Evolutionary conservation across 495 filamentous ascomycete species (phyloP).

Genomic region (Cudoniella acicularis): DNA sequence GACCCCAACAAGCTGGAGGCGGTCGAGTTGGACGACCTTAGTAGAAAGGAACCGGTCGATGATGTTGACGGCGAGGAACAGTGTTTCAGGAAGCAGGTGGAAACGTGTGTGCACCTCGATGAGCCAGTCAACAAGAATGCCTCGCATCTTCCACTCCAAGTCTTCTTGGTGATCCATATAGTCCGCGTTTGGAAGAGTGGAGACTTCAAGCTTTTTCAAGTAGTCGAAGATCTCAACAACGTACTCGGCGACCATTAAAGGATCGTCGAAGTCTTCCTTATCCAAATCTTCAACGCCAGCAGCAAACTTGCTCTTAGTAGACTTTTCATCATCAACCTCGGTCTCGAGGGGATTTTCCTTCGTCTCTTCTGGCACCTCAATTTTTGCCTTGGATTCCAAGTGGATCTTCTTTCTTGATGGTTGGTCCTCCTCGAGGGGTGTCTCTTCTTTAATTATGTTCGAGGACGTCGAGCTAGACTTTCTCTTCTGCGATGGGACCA

Average conservation of each 20-base stretch:
- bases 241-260: constrained; percentile 96
- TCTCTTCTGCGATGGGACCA: constrained; percentile 60
- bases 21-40: constrained; percentile 91
- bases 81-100: constrained; percentile 92
- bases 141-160: constrained; percentile 97
- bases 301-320: constrained; percentile 31
- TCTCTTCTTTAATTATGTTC: constrained; percentile 56
- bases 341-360: constrained; percentile 8
- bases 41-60: constrained; percentile 94
- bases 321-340: constrained; percentile 29
- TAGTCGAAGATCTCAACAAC: constrained; percentile 98
- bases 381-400: constrained; percentile 24
- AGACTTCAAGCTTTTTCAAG: constrained; percentile 77
- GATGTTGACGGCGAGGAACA: constrained; percentile 96
- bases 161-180: constrained; percentile 95
- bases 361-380: constrained; percentile 20
- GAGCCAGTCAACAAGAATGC: constrained; percentile 96
- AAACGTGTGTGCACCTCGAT: constrained; percentile 98
- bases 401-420: constrained; percentile 48
- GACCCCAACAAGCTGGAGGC: constrained; percentile 92
- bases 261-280: constrained; percentile 83
- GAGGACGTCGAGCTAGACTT: constrained; percentile 48
- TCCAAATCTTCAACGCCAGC: constrained; percentile 67
- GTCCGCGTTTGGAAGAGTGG: constrained; percentile 80
- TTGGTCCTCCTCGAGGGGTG: constrained; percentile 52